Conservation (phyloP, 805 yeast genomes). For the Wickerhamia fluorescens region DNA sequence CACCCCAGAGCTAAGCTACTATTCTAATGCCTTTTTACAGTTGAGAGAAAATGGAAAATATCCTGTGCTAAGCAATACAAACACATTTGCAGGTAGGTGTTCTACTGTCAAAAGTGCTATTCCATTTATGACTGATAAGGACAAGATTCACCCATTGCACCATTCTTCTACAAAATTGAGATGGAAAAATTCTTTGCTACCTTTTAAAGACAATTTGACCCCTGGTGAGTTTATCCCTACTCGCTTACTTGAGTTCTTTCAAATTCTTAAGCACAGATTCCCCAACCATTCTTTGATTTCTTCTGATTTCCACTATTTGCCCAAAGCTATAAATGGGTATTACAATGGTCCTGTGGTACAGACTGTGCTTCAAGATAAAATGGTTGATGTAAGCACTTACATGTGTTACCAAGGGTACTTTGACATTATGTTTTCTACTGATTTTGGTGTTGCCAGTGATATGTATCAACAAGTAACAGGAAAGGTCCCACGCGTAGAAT, state of each 20-base stretch:
- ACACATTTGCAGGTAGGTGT: conserved; percentile 14
- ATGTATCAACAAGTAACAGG: conserved; percentile 61
- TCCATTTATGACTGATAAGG: conserved; percentile 23
- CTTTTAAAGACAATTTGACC: conserved; percentile 59
- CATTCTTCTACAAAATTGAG: conserved; percentile 38
- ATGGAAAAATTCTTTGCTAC: conserved; percentile 47
- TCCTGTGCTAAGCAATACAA: conserved; percentile 26
- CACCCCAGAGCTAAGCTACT: conserved; percentile 52
- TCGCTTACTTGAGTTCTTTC: conserved; percentile 56
- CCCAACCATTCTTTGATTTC: conserved; percentile 72
- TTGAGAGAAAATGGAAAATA: conserved; percentile 43
- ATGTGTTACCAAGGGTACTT: conserved; percentile 84
- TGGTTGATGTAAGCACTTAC: conserved; percentile 65
- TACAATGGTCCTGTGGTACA: conserved; percentile 75
- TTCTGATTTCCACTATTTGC: conserved; percentile 55
- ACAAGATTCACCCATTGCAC: conserved; percentile 51
- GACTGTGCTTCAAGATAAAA: conserved; percentile 58
- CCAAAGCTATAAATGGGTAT: conserved; percentile 45
- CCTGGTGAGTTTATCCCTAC: conserved; percentile 83
- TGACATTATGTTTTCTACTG: conserved; percentile 83
- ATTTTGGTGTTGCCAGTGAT: conserved; percentile 55
- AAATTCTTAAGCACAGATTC: conserved; percentile 53
- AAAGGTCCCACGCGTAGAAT: conserved; percentile 43
- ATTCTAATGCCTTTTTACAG: conserved; percentile 49
- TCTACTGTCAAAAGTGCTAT: conserved; percentile 20